phyloP scores from a whole-genome alignment of 225 moss, liverwort and hornwort genomes.

The Thuidium tamariscinum region DNA sequence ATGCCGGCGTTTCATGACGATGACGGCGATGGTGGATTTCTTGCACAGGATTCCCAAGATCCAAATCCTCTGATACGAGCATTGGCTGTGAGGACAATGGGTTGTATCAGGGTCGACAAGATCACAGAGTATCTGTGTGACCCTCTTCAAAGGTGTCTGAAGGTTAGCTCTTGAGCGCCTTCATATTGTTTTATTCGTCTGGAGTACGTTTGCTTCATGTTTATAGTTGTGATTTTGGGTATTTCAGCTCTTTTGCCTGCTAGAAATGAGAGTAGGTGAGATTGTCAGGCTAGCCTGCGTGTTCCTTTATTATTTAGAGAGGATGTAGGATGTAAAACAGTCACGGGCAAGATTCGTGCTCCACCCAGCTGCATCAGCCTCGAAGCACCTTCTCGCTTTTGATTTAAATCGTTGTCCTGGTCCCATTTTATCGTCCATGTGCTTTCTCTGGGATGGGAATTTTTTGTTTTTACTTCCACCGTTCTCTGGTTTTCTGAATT shows the following conservation, averaged over 20 bases:
- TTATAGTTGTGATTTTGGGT: not conserved
- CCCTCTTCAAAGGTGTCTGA: constrained; percentile 89
- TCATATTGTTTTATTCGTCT: not conserved
- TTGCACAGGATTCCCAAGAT: constrained; percentile 91
- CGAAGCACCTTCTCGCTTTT: not conserved
- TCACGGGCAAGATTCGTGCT: not conserved
- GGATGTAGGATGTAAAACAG: not conserved
- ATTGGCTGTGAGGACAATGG: constrained; percentile 95
- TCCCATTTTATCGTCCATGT: not conserved
- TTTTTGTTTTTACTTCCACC: not conserved
- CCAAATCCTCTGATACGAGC: constrained; percentile 93
- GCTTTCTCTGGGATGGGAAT: not conserved
- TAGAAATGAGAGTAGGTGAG: not conserved
- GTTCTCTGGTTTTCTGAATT: not conserved
- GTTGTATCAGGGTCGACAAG: constrained; percentile 97
- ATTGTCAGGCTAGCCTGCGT: not conserved
- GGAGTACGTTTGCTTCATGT: not conserved
- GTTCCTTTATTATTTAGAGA: not conserved
- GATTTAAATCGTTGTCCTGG: not conserved
- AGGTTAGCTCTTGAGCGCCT: constrained; percentile 31
- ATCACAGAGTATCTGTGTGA: constrained; percentile 97
- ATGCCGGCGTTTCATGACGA: not conserved
- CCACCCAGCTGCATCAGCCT: not conserved
- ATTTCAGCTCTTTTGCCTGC: not conserved
- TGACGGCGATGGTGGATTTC: not conserved